These are phyloP conservation scores for Mortierella sp. DNA, from an alignment of 371 early-diverging fungal genomes.

Conservation along the genomic window DNA sequence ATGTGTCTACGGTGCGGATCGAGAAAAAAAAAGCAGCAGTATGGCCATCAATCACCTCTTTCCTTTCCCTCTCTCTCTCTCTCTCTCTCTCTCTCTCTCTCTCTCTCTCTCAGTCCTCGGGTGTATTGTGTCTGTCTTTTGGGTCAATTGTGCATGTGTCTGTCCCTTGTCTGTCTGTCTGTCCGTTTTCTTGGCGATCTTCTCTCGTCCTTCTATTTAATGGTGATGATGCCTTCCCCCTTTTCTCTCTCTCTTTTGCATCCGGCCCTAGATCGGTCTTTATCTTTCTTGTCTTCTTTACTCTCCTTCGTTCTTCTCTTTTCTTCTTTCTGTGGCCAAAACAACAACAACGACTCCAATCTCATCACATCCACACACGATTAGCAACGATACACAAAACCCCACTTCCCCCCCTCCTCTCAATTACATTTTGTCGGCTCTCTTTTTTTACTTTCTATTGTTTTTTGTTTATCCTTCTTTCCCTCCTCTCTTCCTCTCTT, in stretches of 20 bases:
- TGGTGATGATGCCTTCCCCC: not conserved
- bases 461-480: not conserved
- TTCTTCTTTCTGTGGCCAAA: not conserved
- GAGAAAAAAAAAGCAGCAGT: not conserved
- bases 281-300: not conserved
- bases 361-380: not conserved
- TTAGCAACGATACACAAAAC: constrained; percentile 1
- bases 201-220: not conserved
- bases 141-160: not conserved
- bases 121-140: too few species aligned
- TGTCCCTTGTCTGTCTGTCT: not conserved
- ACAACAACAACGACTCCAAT: not conserved
- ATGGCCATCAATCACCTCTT: constrained; percentile 4
- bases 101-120: too few species aligned
- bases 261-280: not conserved
- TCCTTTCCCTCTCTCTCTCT: not conserved
- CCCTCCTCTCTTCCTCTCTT: not conserved
- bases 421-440: constrained; percentile 11
- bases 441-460: not conserved
- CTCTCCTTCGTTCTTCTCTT: not conserved
- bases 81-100: not conserved
- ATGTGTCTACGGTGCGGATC: not conserved
- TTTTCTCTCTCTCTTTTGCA: not conserved
- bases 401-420: not conserved
- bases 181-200: not conserved